Evolutionary conservation across 176 grass and related monocot species (phyloP).

Genomic region (Microstegium vimineum): DNA sequence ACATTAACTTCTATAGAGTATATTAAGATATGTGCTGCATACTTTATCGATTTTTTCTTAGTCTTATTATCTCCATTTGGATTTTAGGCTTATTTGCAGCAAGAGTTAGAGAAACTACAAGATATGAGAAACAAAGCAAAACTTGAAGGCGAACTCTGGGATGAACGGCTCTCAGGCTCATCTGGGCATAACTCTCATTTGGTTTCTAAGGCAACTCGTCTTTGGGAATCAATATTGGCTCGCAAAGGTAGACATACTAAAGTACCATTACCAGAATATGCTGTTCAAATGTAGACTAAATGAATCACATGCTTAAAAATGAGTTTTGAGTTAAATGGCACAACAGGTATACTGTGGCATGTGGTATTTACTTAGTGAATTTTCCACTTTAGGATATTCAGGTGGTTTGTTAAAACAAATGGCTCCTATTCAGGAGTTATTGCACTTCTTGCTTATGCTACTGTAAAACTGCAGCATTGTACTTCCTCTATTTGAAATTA

Average conservation of each 20-base stretch:
- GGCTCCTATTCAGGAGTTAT: not conserved
- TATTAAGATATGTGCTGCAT: constrained; percentile 17
- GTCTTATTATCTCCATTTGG: constrained; percentile 15
- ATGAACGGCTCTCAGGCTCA: constrained; percentile 69
- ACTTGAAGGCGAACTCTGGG: constrained; percentile 79
- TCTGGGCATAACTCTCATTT: constrained; percentile 94
- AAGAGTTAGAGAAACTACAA: constrained; percentile 93
- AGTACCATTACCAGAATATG: constrained; percentile 5
- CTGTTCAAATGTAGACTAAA: not conserved
- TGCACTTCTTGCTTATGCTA: not conserved
- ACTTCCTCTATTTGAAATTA: not conserved
- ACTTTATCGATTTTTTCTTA: constrained; percentile 23
- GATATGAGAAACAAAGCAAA: constrained; percentile 95
- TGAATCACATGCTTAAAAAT: not conserved
- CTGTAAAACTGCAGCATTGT: constrained; percentile 15
- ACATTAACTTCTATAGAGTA: constrained; percentile 23
- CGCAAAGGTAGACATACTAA: constrained; percentile 58
- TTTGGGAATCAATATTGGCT: constrained; percentile 99
- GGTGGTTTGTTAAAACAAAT: constrained; percentile 22
- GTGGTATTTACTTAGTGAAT: not conserved
- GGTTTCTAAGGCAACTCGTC: constrained; percentile 76
- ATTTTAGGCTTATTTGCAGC: constrained; percentile 93
- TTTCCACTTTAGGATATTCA: not conserved
- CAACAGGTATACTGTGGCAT: not conserved
- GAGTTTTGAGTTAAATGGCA: not conserved